These are phyloP conservation scores for Mimosa pudica DNA, from an alignment of 306 rosid species.

Conservation along the genomic window DNA sequence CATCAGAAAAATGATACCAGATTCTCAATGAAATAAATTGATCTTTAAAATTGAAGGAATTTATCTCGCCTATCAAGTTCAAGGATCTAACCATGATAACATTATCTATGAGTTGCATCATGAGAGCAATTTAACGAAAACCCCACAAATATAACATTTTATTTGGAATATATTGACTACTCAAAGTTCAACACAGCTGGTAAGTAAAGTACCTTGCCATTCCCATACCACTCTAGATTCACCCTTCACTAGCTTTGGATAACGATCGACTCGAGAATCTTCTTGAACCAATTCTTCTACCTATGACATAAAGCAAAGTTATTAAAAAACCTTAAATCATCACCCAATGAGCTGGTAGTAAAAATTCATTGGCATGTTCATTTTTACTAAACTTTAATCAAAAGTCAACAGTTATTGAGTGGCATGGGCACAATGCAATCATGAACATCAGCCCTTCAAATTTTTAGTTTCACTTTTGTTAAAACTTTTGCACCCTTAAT, in stretches of 20 bases:
- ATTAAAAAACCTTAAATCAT: neutral
- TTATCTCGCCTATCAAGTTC: neutral
- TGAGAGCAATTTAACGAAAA: neutral
- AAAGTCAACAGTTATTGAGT: constrained; percentile 17
- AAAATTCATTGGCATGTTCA: constrained; percentile 21
- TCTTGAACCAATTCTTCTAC: constrained; percentile 90
- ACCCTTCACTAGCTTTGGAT: constrained; percentile 87
- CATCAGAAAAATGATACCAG: neutral
- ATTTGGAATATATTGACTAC: constrained; percentile 13
- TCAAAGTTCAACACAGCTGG: neutral
- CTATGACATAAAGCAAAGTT: constrained; percentile 46
- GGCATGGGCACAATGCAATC: neutral
- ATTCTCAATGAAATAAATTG: constrained; percentile 11
- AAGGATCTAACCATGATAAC: neutral
- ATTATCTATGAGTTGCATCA: neutral
- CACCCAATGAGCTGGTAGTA: constrained; percentile 10
- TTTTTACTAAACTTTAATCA: constrained; percentile 3
- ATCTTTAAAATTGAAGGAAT: neutral
- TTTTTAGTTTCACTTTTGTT: neutral
- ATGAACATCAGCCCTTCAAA: constrained; percentile 18
- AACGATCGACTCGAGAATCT: constrained; percentile 86
- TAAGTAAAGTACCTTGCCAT: constrained; percentile 65
- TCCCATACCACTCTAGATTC: constrained; percentile 96
- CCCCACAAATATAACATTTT: constrained; percentile 5
- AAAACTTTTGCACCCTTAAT: constrained; percentile 6